Percentiles rank a stretch among this genome's conserved stretches.
Conservation (phyloP, 192 early-diverging fungal species). For the Gamsiella multidivaricata region DNA sequence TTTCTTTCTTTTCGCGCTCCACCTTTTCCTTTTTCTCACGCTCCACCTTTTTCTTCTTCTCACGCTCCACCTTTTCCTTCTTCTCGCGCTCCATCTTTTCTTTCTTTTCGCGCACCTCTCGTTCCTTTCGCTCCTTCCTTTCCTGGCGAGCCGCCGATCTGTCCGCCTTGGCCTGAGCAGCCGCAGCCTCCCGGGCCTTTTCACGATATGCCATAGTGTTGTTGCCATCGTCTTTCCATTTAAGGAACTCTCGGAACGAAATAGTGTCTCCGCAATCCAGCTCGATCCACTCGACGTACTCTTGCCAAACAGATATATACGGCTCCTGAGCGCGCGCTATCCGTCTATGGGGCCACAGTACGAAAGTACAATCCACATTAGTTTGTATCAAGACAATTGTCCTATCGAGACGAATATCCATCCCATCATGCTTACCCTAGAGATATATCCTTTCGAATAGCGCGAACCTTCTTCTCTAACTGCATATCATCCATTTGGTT, state of each 20-base stretch:
- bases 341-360: background rate
- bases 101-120: background rate
- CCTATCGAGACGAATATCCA: background rate
- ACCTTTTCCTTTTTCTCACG: background rate
- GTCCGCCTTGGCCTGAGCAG: background rate
- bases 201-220: constrained; percentile 13
- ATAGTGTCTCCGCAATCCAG: constrained; percentile 19
- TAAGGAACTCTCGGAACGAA: constrained; percentile 12
- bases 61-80: background rate
- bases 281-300: constrained; percentile 50
- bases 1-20: background rate
- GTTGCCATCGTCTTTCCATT: constrained; percentile 37
- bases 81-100: background rate
- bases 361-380: background rate
- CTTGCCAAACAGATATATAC: constrained; percentile 23
- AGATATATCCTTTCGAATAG: background rate
- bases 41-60: background rate
- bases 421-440: constrained; percentile 11
- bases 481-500: background rate
- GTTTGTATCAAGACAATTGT: background rate
- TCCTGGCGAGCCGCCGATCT: background rate
- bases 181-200: constrained; percentile 4
- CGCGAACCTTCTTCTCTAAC: background rate
- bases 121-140: constrained; percentile 1
- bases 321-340: background rate